Conservation (phyloP, 768 basidiomycete genomes). For the Leccinellum luteum region DNA sequence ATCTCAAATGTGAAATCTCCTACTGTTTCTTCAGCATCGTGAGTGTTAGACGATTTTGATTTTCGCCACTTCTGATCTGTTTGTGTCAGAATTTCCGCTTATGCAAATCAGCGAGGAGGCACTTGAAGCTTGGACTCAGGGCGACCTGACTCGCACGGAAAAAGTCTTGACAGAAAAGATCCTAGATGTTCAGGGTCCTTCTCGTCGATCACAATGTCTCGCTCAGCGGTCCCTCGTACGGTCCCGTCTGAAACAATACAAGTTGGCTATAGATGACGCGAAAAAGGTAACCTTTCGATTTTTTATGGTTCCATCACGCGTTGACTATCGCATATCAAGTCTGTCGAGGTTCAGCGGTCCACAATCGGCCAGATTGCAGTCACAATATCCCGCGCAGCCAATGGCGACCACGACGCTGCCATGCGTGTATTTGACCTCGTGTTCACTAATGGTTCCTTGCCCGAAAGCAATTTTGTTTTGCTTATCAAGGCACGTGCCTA, state of each 20-base stretch:
- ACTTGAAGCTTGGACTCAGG: not conserved
- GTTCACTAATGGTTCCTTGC: not conserved
- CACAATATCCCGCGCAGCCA: not conserved
- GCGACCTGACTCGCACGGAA: not conserved
- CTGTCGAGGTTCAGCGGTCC: constrained; percentile 3
- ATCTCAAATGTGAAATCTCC: not conserved
- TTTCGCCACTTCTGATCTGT: not conserved
- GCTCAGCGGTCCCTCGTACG: constrained; percentile 1
- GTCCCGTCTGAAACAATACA: not conserved
- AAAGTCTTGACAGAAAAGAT: not conserved
- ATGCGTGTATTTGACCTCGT: constrained; percentile 7
- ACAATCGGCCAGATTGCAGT: constrained; percentile 9
- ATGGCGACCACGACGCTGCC: constrained; percentile 3
- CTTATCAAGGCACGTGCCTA: constrained; percentile 5
- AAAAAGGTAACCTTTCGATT: not conserved
- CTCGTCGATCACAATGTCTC: not conserved
- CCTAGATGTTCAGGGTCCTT: too few species aligned
- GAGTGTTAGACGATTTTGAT: not conserved
- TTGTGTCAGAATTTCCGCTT: not conserved
- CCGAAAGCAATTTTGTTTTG: constrained; percentile 9
- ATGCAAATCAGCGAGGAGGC: not conserved
- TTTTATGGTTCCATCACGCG: too few species aligned
- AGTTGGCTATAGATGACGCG: constrained; percentile 3
- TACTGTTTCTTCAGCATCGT: not conserved
- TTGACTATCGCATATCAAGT: not conserved